Evolutionary conservation across 768 basidiomycete species (phyloP).

Genomic region (Artomyces pyxidatus): DNA sequence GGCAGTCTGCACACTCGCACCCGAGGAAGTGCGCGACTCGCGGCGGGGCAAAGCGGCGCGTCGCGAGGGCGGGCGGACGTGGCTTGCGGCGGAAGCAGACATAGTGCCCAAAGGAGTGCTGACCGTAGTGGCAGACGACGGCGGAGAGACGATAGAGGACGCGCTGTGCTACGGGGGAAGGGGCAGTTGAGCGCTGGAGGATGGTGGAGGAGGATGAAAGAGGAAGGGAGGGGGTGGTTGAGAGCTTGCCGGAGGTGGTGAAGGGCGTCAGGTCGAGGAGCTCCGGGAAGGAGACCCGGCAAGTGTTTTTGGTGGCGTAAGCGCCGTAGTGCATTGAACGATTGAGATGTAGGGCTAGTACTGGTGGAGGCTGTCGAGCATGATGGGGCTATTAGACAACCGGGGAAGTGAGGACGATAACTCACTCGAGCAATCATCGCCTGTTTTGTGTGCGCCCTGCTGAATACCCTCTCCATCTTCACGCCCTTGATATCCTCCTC

Average conservation of each 20-base stretch:
- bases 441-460: conserved; percentile 75
- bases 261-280: conserved; percentile 84
- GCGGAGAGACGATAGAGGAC: conserved; percentile 82
- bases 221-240: conserved; percentile 57
- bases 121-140: conserved; percentile 89
- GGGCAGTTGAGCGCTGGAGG: conserved; percentile 41
- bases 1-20: conserved; percentile 41
- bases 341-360: conserved; percentile 86
- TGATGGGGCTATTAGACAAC: background rate
- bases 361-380: conserved; percentile 61
- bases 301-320: conserved; percentile 75
- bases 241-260: conserved; percentile 74
- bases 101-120: conserved; percentile 92
- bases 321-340: conserved; percentile 80
- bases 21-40: conserved; percentile 33
- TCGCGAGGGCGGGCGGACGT: conserved; percentile 31
- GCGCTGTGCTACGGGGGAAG: conserved; percentile 48
- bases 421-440: conserved; percentile 86
- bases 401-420: conserved; percentile 10
- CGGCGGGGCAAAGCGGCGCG: conserved; percentile 33
- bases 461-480: conserved; percentile 68
- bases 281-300: conserved; percentile 77
- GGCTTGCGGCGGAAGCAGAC: conserved; percentile 87
- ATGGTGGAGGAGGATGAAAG: conserved; percentile 58
- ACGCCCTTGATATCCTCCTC: conserved; percentile 82